Evolutionary conservation across 306 rosid genomes (phyloP).

Genomic region (Erythrophleum fordii): DNA sequence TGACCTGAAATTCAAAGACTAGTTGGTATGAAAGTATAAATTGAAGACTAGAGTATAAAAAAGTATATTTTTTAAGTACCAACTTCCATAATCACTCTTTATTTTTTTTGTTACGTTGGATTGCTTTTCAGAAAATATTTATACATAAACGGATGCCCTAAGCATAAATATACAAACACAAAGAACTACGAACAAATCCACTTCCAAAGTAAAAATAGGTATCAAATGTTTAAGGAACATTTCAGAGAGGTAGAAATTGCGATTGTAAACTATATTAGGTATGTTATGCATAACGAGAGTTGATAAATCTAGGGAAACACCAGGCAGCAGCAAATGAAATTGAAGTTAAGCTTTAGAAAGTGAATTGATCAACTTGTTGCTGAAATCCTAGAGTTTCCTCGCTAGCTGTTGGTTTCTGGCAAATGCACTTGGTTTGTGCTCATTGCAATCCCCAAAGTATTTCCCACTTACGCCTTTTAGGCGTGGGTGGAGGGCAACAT

Average conservation of each 20-base stretch:
- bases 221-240: slow-evolving; percentile 15
- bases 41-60: neutral
- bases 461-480: too few species aligned
- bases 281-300: neutral
- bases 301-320: neutral
- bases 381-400: slow-evolving; percentile 79
- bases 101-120: neutral
- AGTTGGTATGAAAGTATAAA: neutral
- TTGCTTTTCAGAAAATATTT: neutral
- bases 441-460: too few species aligned
- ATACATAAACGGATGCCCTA: neutral
- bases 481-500: slow-evolving; percentile 78
- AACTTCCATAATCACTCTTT: too few species aligned
- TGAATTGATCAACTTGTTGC: slow-evolving; percentile 65
- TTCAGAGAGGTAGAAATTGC: neutral
- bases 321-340: neutral
- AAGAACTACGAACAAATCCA: neutral
- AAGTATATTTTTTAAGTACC: too few species aligned
- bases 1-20: neutral
- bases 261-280: neutral
- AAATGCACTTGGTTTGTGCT: slow-evolving; percentile 59
- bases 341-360: slow-evolving; percentile 41
- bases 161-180: neutral
- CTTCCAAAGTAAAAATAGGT: neutral
- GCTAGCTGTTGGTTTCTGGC: slow-evolving; percentile 59